These are phyloP conservation scores for Phytophthora fragariae DNA, from an alignment of 352 stramenopile genomes.

Conservation along the genomic window DNA sequence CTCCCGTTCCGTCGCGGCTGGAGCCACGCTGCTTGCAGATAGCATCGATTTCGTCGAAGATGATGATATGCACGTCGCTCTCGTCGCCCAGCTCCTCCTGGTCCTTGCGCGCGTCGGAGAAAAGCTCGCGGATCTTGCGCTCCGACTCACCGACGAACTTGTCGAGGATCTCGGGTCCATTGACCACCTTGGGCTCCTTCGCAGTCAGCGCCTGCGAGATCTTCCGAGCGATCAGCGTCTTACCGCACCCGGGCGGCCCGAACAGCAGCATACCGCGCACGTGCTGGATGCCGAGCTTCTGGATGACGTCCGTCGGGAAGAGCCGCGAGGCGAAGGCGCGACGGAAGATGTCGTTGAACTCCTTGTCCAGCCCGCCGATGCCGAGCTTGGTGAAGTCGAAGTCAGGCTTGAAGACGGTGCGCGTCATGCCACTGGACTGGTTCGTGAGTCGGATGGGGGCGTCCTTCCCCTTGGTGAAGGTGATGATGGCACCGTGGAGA, in stretches of 20 bases:
- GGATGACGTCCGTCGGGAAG: slow-evolving; percentile 96
- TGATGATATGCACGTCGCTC: slow-evolving; percentile 99
- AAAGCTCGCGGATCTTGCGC: slow-evolving; percentile 99
- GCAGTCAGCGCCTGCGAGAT: slow-evolving; percentile 97
- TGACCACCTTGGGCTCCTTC: slow-evolving; percentile 97
- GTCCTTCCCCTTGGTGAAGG: slow-evolving; percentile 83
- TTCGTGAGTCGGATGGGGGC: slow-evolving; percentile 81
- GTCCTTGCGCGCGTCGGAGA: slow-evolving; percentile 93
- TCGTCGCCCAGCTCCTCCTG: slow-evolving; percentile 95
- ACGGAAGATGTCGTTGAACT: slow-evolving; percentile 99
- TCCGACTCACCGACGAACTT: slow-evolving; percentile 99
- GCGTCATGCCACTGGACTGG: slow-evolving; percentile 76
- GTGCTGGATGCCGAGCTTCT: slow-evolving; percentile 99
- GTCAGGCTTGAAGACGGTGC: slow-evolving; percentile 94
- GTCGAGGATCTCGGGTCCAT: slow-evolving; percentile 99
- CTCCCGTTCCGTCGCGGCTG: slow-evolving; percentile 94
- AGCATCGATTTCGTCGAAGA: slow-evolving; percentile 99
- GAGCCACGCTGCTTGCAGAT: slow-evolving; percentile 98
- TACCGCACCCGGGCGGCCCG: slow-evolving; percentile 91
- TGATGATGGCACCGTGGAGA: slow-evolving; percentile 73
- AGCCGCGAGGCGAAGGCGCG: slow-evolving; percentile 98
- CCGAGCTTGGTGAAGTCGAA: slow-evolving; percentile 99
- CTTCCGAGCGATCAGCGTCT: slow-evolving; percentile 99
- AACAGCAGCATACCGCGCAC: slow-evolving; percentile 94
- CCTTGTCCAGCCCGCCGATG: slow-evolving; percentile 98